Conservation (phyloP, 2,329 filamentous ascomycete genomes). For the Dactylellina parvicollis region DNA sequence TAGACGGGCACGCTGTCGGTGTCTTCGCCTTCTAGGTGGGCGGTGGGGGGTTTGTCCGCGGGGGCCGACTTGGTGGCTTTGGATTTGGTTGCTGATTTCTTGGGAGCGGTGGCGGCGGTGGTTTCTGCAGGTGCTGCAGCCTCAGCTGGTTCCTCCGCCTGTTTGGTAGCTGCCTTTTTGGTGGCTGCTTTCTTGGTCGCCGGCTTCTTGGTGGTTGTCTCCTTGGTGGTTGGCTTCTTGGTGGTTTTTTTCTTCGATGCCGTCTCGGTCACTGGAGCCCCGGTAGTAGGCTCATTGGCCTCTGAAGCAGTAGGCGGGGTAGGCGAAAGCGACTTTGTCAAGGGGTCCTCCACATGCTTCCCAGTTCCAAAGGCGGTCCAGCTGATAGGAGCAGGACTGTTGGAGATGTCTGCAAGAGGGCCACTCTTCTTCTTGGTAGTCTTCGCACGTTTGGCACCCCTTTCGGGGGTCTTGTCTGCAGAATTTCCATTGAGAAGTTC, state of each 20-base stretch:
- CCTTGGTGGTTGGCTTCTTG: conserved; percentile 7
- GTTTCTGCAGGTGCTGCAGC: not conserved
- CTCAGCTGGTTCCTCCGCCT: not conserved
- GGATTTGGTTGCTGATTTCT: conserved; percentile 14
- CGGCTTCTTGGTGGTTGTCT: not conserved
- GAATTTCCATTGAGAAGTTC: not conserved
- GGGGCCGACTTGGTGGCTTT: not conserved
- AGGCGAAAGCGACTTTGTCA: conserved; percentile 8
- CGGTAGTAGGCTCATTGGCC: not conserved
- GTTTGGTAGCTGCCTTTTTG: conserved; percentile 8
- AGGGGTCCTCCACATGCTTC: conserved; percentile 24
- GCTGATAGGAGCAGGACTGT: conserved; percentile 33
- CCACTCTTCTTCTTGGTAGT: not conserved
- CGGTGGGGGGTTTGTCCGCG: conserved; percentile 17
- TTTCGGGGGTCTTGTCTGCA: not conserved
- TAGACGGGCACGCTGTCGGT: conserved; percentile 65
- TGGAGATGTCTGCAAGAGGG: conserved; percentile 41
- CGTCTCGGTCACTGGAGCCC: not conserved
- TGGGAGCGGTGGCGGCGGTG: not conserved
- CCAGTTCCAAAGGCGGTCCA: conserved; percentile 44
- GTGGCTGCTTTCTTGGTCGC: conserved; percentile 2
- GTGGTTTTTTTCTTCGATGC: conserved; percentile 1
- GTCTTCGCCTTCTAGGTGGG: conserved; percentile 65
- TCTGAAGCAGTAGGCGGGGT: conserved; percentile 2
- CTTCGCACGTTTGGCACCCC: conserved; percentile 24